Conservation (phyloP, 306 rosid genomes). For the Herpetospermum pedunculosum region DNA sequence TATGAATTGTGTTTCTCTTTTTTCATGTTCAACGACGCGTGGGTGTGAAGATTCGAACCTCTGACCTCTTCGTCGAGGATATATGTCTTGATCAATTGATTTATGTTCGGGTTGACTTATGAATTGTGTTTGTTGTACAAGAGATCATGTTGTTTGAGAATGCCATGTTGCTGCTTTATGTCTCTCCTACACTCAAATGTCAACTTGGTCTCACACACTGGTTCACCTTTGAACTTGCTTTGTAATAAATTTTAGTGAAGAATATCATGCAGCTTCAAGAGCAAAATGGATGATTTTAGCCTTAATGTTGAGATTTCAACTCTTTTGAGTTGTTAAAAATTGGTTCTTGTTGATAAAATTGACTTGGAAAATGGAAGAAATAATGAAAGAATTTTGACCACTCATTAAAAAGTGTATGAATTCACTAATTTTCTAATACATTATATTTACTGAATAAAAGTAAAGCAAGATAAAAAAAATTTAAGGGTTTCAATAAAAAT, state of each 20-base stretch:
- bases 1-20: background rate
- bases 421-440: background rate
- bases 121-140: no score
- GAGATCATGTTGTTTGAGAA: background rate
- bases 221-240: background rate
- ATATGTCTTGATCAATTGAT: no score
- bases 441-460: no score
- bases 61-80: no score
- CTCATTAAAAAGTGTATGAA: background rate
- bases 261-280: background rate
- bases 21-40: no score
- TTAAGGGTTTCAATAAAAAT: no score
- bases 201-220: background rate
- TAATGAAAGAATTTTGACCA: background rate
- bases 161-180: background rate
- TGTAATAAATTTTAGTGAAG: background rate
- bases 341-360: background rate
- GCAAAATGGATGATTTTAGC: background rate
- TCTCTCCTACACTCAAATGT: background rate
- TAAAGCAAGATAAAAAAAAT: no score
- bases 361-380: background rate
- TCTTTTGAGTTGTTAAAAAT: background rate
- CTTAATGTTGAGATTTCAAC: background rate
- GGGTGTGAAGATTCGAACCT: no score
- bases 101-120: no score